A percentile compares a stretch with the other conserved stretches of the same genome.
phyloP scores from a whole-genome alignment of 2,329 filamentous ascomycete species.

The Ophiostoma sp. region DNA sequence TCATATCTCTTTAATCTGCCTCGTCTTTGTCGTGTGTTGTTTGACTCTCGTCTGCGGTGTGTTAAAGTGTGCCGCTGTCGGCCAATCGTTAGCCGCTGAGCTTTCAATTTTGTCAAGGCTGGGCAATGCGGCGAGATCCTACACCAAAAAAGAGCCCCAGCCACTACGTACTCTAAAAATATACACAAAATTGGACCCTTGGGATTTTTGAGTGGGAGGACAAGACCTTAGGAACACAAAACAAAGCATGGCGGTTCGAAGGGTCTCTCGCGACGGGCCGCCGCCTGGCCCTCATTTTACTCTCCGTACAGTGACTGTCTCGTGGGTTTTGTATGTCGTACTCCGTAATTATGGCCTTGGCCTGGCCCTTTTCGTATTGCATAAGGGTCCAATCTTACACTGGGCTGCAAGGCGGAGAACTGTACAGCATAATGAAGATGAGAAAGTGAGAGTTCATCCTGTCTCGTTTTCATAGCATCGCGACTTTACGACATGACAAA shows the following conservation, averaged over 20 bases:
- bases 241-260: not conserved
- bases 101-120: not conserved
- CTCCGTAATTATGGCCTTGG: too few relatives aligned
- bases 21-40: not conserved
- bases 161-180: slow-evolving; percentile 6
- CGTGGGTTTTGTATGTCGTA: too few relatives aligned
- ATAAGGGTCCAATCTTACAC: not conserved
- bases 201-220: not conserved
- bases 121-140: not conserved
- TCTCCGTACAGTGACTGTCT: not conserved
- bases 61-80: not conserved
- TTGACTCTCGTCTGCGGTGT: not conserved
- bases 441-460: not conserved
- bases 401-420: not conserved
- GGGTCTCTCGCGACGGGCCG: slow-evolving; percentile 9
- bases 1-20: not conserved
- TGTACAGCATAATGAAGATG: not conserved
- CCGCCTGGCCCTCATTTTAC: not conserved
- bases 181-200: not conserved
- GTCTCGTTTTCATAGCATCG: not conserved
- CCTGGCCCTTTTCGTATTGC: not conserved
- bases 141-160: not conserved
- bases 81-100: slow-evolving; percentile 28
- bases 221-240: not conserved
- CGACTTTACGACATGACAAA: too few relatives aligned